Evolutionary conservation across 805 yeast species (phyloP), one percentile per base, ranked within the genome.

Genomic region (Wickerhamiella spandovensis): DNA sequence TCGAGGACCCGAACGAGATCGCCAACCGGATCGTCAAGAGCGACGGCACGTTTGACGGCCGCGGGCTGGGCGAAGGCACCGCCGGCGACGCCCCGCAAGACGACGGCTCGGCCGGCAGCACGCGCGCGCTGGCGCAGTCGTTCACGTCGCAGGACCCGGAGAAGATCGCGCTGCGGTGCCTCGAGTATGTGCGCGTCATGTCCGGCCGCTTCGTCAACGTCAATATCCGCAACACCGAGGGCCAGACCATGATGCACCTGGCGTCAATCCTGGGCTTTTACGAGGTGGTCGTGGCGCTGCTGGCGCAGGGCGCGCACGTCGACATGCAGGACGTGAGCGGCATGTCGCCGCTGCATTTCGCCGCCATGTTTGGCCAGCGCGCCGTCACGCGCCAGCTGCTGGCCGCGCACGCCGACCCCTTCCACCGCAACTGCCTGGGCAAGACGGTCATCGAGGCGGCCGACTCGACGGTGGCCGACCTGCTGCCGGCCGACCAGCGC

Each of bases 1-100:
- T 92, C 51, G 97, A 92, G 62, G 97, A 90, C 66, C 97, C 97
- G 1, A 79, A 85, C 57, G 88, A 87, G 61, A 85, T 92, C 59
- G 97, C 97, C 1, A 82, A 83, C 64, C 73, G 95, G 56, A 87
- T 92, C 56, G 88, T 90, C 49, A 12, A 74, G 78, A 51, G 49
- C 9, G 48, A 49, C 10, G 58, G 54, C 1, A n/a, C 18, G 28
- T 24, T 38, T 9, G 25, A 37, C 35, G 38, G 47, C 23, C 46
- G 44, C 24, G 43, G 21, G 20, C 43, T 37, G 3, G 68, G 63
- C 20, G 61, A 56, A 2, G 47, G 69, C 49, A 67, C 66, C 37
- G 70, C 67, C 39, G 62, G 61, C 42, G 32, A 15, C 32, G 64
- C 63, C 2, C 58, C 63, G 32, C 53, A 50, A 23, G 53, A 53